A percentile compares a stretch with the other conserved stretches of the same genome.
phyloP scores from a whole-genome alignment of 2,329 filamentous ascomycete species.

The Trichoderma sp. region DNA sequence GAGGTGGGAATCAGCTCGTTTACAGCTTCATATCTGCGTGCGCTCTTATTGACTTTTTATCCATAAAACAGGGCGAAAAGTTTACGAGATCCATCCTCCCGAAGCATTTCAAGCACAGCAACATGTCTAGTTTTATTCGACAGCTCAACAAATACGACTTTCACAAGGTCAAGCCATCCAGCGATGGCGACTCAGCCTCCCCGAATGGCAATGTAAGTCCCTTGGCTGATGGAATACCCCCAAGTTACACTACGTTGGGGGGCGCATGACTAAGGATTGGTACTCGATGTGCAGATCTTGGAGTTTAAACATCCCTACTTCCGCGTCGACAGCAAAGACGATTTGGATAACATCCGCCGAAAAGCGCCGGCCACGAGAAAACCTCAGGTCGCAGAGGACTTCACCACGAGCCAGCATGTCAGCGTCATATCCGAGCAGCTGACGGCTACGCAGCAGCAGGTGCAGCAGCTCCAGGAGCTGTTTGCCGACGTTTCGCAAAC shows the following conservation, averaged over 20 bases:
- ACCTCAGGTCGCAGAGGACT: conserved; percentile 62
- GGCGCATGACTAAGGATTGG: background rate
- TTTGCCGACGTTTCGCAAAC: conserved; percentile 72
- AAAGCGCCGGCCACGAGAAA: conserved; percentile 93
- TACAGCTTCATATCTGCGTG: background rate
- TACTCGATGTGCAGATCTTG: conserved; percentile 41
- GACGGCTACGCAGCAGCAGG: conserved; percentile 85
- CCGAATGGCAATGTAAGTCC: conserved; percentile 39
- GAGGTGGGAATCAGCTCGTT: conserved; percentile 60
- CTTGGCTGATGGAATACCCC: background rate
- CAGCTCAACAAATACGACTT: conserved; percentile 98
- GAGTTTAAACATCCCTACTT: conserved; percentile 98
- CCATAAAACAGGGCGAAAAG: conserved; percentile 76
- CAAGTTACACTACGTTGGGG: background rate
- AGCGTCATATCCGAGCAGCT: conserved; percentile 85
- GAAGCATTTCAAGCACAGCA: conserved; percentile 99
- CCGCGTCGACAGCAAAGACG: conserved; percentile 91
- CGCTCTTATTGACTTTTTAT: conserved; percentile 16
- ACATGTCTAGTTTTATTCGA: conserved; percentile 94
- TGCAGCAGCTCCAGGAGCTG: conserved; percentile 81
- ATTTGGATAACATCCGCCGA: conserved; percentile 90
- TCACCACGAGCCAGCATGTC: conserved; percentile 81
- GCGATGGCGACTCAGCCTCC: conserved; percentile 34
- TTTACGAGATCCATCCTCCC: conserved; percentile 96
- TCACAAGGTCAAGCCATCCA: conserved; percentile 77